Percentiles rank a stretch among this genome's conserved stretches.
These are phyloP conservation scores for Linaria vulgaris DNA, from an alignment of 257 asterid species.

Conservation along the genomic window DNA sequence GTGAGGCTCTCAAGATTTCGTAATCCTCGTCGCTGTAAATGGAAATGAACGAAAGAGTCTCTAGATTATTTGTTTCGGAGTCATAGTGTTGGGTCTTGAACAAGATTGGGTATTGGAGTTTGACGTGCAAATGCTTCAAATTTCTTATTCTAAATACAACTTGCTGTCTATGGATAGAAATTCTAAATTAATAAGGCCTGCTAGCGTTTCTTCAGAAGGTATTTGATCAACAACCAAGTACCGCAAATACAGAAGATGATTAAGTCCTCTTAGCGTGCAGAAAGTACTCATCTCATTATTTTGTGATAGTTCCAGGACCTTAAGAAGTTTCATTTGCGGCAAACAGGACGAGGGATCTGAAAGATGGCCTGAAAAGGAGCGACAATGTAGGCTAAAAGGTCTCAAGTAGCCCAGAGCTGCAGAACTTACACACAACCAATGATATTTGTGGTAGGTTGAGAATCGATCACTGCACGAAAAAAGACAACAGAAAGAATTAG, in stretches of 20 bases:
- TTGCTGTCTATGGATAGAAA: neutral
- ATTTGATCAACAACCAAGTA: conserved; percentile 21
- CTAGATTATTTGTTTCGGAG: neutral
- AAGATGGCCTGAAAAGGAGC: conserved; percentile 18
- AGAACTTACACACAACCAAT: neutral
- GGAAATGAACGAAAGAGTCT: neutral
- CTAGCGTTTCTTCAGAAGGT: conserved; percentile 16
- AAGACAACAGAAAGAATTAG: neutral
- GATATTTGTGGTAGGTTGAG: neutral
- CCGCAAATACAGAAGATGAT: conserved; percentile 21
- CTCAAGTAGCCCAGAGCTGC: neutral
- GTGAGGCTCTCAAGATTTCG: conserved; percentile 9
- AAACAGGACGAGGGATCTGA: conserved; percentile 1
- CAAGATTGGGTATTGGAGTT: neutral
- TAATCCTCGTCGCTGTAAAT: neutral
- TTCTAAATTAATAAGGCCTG: conserved; percentile 26
- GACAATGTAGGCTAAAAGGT: conserved; percentile 21
- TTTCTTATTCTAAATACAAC: conserved; percentile 6
- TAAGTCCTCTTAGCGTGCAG: neutral
- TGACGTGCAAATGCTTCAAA: conserved; percentile 12
- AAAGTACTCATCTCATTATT: neutral
- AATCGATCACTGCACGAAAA: neutral
- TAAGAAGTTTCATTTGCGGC: conserved; percentile 19
- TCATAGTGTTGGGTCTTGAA: neutral
- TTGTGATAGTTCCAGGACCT: conserved; percentile 8